Conservation (phyloP, 768 basidiomycete genomes). For the Suillus bovinus region DNA sequence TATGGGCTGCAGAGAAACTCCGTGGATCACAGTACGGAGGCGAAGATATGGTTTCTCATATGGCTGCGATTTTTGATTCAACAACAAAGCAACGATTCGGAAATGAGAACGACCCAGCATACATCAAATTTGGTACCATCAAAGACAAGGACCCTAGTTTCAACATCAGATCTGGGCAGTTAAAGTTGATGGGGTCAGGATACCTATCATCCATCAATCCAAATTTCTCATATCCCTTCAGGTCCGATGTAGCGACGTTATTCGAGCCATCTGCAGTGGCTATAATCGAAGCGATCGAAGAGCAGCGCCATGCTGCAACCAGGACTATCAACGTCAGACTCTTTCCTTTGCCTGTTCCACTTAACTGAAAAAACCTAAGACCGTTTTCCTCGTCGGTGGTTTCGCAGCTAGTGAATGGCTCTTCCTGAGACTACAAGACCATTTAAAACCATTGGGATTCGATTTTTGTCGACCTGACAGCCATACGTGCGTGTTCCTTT, state of each 20-base stretch:
- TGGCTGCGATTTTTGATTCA: conserved; percentile 45
- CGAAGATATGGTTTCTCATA: conserved; percentile 42
- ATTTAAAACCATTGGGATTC: conserved; percentile 37
- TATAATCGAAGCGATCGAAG: conserved; percentile 27
- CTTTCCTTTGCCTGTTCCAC: background rate
- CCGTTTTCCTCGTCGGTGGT: conserved; percentile 45
- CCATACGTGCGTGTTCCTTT: conserved; percentile 40
- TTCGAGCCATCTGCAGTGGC: conserved; percentile 28
- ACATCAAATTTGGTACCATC: conserved; percentile 47
- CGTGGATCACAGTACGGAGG: conserved; percentile 39
- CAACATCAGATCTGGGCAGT: conserved; percentile 47
- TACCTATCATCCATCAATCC: background rate
- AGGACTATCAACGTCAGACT: conserved; percentile 27
- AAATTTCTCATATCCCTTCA: conserved; percentile 7
- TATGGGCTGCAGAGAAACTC: conserved; percentile 37
- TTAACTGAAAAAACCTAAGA: conserved; percentile 24
- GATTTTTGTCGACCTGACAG: conserved; percentile 51
- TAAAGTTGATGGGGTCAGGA: conserved; percentile 41
- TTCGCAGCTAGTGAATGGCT: conserved; percentile 48
- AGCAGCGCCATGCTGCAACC: conserved; percentile 20
- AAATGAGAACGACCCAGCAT: conserved; percentile 39
- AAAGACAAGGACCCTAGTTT: conserved; percentile 41
- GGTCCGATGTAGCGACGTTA: conserved; percentile 30
- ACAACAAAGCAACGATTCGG: conserved; percentile 48
- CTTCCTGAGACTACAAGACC: conserved; percentile 31